These are phyloP conservation scores for Cydonia oblonga DNA, from an alignment of 331 rosid species.

Conservation along the genomic window DNA sequence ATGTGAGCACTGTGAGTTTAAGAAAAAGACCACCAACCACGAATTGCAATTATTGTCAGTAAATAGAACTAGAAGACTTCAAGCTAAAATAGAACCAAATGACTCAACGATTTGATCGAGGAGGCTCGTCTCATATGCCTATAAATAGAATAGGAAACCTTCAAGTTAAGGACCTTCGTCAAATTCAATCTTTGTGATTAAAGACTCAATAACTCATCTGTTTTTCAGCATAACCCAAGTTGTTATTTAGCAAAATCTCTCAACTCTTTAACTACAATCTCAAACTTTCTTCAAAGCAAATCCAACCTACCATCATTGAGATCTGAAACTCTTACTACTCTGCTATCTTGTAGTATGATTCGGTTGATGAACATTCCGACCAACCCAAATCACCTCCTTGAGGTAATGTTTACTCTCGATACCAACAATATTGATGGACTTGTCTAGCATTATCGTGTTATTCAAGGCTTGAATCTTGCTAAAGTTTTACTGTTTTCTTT, in stretches of 20 bases:
- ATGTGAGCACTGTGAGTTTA: too few species aligned
- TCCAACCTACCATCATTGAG: background rate
- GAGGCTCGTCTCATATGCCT: background rate
- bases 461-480: background rate
- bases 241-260: background rate
- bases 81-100: too few species aligned
- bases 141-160: too few species aligned
- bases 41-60: too few species aligned
- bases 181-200: background rate
- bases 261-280: background rate
- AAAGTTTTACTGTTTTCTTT: too few species aligned
- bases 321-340: background rate
- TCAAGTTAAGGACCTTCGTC: too few species aligned
- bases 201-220: background rate
- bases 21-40: background rate
- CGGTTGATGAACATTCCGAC: background rate
- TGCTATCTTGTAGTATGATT: background rate
- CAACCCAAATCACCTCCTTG: background rate
- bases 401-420: background rate
- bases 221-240: too few species aligned
- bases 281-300: background rate
- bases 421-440: background rate
- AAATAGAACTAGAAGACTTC: too few species aligned
- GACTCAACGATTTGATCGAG: too few species aligned
- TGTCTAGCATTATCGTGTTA: background rate